Base-by-base conservation (phyloP, 2,329 filamentous ascomycete genomes). In the Aspergillus luchuensis region DNA sequence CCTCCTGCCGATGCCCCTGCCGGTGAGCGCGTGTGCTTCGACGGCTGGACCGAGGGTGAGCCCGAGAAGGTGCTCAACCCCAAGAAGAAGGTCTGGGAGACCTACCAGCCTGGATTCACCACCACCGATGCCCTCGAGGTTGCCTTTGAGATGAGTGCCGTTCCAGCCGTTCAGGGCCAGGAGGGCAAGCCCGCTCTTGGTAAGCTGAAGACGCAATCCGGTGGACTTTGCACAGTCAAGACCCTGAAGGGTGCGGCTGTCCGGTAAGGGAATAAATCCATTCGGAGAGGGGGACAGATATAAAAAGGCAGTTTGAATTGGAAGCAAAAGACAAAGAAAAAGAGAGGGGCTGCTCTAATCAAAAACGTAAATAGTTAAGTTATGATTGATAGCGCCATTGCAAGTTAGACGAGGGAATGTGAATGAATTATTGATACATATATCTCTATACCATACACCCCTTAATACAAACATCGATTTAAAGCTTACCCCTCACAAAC, bases 21-120 rank as follows among this genome's bases (percentile, higher is more conserved):
- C 5, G 95, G 95, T 60, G 92, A 97, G 74, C 84, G 91, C 13
- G 91, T 98, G 55, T 93, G 84, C 84, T 99, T 99, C 74, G 91
- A 98, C 75, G 95, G 95, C 51, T 99, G 91, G 89, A 71, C 67
- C 50, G 85, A 91, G 77, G 93, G 92, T 61, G 91, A 96, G 82
- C 92, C 95, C 0, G 95, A 99, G 84, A 89, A 89, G 64, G 87
- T 94, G 55, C 85, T 99, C 60, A 99, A 98, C 84, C 95, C 95
- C 60, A 99, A 99, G 89, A 99, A 98, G 88, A 98, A 98, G 88
- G 83, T 98, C 63, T 98, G 94, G 93, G 95, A 99, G 84, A 91
- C 85, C 8, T 91, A 97, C 80, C 94, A 98, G 84, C 92, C 93
- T 1, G 95, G 94, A 0, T 98, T 98, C 81, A 96, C 91, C 30